Percentiles rank a stretch among this genome's conserved stretches.
Conservation (phyloP, 2,329 filamentous ascomycete species). For the Eutypa lata region DNA sequence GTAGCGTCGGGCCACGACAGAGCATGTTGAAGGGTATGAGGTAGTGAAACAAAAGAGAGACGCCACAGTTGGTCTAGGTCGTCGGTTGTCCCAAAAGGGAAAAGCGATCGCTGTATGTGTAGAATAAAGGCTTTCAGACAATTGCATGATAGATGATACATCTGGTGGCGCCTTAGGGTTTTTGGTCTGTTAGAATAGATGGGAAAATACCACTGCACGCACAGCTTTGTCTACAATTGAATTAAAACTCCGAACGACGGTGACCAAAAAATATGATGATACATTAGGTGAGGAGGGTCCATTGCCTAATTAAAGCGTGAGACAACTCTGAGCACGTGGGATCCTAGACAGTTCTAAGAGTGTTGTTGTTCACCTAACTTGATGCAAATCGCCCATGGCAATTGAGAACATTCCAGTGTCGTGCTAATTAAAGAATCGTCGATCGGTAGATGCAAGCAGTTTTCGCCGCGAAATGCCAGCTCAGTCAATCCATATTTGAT, state of each 20-base stretch:
- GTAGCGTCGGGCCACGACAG: not conserved
- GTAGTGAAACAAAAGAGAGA: not conserved
- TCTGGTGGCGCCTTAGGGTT: constrained; percentile 14
- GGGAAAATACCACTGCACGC: constrained; percentile 1
- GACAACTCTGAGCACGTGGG: not conserved
- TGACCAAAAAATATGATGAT: no score
- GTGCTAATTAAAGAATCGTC: not conserved
- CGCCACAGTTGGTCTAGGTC: not conserved
- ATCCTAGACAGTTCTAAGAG: no score
- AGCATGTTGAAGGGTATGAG: not conserved
- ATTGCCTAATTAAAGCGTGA: no score
- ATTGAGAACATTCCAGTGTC: not conserved
- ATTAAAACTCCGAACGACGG: no score
- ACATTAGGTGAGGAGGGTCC: no score
- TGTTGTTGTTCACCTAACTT: no score
- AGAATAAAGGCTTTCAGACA: constrained; percentile 11
- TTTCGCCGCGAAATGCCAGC: not conserved
- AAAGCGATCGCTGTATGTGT: not conserved
- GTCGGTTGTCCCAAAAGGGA: not conserved
- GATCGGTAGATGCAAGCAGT: not conserved
- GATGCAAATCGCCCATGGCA: not conserved
- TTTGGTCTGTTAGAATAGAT: constrained; percentile 8
- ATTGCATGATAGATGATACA: constrained; percentile 22
- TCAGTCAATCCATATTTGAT: not conserved
- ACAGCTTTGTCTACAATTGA: not conserved